phyloP scores from a whole-genome alignment of 1,284 basidiomycete genomes.

The Sporisorium sorghi region DNA sequence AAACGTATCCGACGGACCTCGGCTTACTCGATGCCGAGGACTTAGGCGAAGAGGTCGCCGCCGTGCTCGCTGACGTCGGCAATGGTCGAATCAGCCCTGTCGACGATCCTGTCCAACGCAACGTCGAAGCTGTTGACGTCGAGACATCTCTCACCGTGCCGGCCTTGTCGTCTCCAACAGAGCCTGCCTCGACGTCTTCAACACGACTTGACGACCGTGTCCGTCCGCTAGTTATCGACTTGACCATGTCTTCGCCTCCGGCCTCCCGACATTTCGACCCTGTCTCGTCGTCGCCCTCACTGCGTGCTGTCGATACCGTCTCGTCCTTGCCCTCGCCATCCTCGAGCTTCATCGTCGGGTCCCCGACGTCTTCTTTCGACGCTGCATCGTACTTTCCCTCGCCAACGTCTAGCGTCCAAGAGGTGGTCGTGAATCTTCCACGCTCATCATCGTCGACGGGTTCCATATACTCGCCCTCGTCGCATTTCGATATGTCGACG shows the following conservation, averaged over 20 bases:
- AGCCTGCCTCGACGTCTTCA: neutral
- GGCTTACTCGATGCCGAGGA: neutral
- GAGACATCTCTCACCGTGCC: too few species aligned
- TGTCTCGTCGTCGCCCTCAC: neutral
- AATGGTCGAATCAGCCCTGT: too few species aligned
- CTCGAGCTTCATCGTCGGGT: neutral
- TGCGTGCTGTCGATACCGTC: neutral
- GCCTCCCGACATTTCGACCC: neutral
- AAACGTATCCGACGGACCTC: neutral
- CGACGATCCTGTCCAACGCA: neutral
- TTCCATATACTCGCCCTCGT: neutral
- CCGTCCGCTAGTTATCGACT: neutral
- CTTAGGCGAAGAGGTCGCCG: neutral
- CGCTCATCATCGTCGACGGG: neutral
- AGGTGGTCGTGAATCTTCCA: neutral
- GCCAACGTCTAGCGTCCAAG: neutral
- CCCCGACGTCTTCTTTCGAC: neutral
- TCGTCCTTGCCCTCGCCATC: neutral
- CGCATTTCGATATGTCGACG: neutral
- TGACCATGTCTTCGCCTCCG: neutral
- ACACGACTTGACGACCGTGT: neutral
- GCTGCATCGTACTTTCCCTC: neutral
- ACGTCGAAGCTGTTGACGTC: neutral
- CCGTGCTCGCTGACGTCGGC: neutral
- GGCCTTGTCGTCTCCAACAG: too few species aligned